Percentiles rank a stretch among this genome's conserved stretches.
Conservation (phyloP, 345 rosid species). For the Populus alba region DNA sequence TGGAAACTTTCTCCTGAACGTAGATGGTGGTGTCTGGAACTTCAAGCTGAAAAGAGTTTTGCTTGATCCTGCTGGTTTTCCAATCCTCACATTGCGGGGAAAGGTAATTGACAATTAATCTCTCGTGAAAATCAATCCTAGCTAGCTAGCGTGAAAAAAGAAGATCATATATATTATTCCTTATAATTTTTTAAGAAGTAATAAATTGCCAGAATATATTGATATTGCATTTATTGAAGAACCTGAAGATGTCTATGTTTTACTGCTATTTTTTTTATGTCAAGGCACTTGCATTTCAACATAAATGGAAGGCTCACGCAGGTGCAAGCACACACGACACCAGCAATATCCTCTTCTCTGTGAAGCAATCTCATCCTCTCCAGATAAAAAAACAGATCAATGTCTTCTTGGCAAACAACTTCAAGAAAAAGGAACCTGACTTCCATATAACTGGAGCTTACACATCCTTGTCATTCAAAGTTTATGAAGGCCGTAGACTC, state of each 20-base stretch:
- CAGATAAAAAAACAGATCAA: slow-evolving; percentile 54
- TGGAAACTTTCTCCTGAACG: slow-evolving; percentile 51
- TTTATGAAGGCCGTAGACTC: slow-evolving; percentile 43
- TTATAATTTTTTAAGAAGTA: background rate
- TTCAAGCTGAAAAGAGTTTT: slow-evolving; percentile 44
- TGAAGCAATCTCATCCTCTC: slow-evolving; percentile 47
- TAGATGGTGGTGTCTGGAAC: slow-evolving; percentile 48
- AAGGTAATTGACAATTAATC: slow-evolving; percentile 31
- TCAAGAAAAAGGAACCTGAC: slow-evolving; percentile 31
- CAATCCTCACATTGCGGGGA: slow-evolving; percentile 49
- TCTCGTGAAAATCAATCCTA: background rate
- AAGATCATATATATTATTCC: background rate
- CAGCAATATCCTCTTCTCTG: slow-evolving; percentile 39
- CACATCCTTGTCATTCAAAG: slow-evolving; percentile 59
- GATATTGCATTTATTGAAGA: background rate
- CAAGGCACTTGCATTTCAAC: slow-evolving; percentile 43
- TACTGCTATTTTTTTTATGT: background rate
- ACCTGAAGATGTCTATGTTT: background rate
- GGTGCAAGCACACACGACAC: slow-evolving; percentile 42
- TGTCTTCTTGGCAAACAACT: slow-evolving; percentile 42
- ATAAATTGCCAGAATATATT: background rate
- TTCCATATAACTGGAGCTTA: slow-evolving; percentile 52
- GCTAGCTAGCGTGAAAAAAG: background rate
- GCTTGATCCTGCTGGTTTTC: slow-evolving; percentile 51
- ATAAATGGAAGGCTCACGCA: slow-evolving; percentile 54